Evolutionary conservation across 163 green algal species (phyloP), one percentile per base, ranked within the genome.

Genomic region (Coccomyxa subellipsoidea): DNA sequence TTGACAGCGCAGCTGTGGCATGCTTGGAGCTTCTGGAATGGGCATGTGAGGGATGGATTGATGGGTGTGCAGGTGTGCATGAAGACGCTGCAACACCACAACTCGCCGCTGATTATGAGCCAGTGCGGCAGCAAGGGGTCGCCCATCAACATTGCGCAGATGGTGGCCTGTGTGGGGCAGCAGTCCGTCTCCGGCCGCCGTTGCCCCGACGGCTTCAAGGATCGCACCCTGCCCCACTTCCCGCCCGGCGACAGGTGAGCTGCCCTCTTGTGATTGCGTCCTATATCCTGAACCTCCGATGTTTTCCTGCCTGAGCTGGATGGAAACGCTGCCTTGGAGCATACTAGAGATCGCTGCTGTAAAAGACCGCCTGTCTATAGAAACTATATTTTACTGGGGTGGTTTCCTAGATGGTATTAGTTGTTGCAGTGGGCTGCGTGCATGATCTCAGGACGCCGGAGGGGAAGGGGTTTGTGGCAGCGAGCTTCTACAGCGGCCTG

Each of bases 111-210:
- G 40, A 97, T 98, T 85, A 99, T 99, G 96, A 94, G 90, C 71
- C 93, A 97, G 88, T 98, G 95, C 82, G 96, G 96, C 15, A 94
- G 87, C 84, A 99, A 98, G 88, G 96, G 96, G 38, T 96, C 89
- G 0, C 90, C 96, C 76, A 98, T 99, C 91, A 99, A 99, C 91
- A 98, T 99, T 81, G 92, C 93, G 27, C 96, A 94, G 89, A 98
- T 98, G 94, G 92, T 99, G 38, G 95, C 96, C 0, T 98, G 95
- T 84, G 96, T 99, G 77, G 96, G 96, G 0, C 96, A 99, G 90
- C 96, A 99, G 91, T 92, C 84, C 21, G 96, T 99, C 77, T 88
- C 91, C 31, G 96, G 96, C 72, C 93, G 95, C 80, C 91, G 96
- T 37, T 89, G 87, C 40, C 95, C 95, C 81, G 94, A 99, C 83